A percentile compares a stretch with the other conserved stretches of the same genome.
phyloP scores from a whole-genome alignment of 2,329 filamentous ascomycete species.

The Pseudocercospora fuligena region DNA sequence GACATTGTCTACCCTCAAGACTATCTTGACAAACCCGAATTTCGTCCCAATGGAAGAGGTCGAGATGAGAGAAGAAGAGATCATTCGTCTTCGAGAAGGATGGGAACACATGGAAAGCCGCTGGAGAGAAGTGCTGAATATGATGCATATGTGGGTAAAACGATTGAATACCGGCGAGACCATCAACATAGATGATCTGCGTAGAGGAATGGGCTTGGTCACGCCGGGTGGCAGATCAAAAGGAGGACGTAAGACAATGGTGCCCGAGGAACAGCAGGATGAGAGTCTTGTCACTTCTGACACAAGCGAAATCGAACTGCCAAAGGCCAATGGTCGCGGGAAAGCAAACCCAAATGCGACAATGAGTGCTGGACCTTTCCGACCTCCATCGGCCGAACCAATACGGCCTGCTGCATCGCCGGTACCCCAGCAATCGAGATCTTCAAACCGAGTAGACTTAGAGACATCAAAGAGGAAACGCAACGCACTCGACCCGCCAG shows the following conservation, averaged over 20 bases:
- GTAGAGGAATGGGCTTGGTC: conserved; percentile 65
- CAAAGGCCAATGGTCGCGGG: conserved; percentile 11
- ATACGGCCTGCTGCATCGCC: conserved; percentile 11
- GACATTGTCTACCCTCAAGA: conserved; percentile 79
- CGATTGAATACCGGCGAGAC: conserved; percentile 75
- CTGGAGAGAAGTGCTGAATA: conserved; percentile 85
- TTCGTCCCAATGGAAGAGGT: conserved; percentile 97
- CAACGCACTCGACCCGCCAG: conserved; percentile 41
- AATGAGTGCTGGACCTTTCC: not conserved
- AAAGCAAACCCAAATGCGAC: not conserved
- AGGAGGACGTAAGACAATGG: not conserved
- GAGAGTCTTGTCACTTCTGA: conserved; percentile 36
- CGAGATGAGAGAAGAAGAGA: conserved; percentile 88
- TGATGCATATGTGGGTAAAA: conserved; percentile 92
- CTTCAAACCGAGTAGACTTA: conserved; percentile 8
- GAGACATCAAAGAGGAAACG: conserved; percentile 37
- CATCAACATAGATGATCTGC: conserved; percentile 65
- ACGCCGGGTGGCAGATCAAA: conserved; percentile 39
- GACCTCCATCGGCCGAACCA: conserved; percentile 10
- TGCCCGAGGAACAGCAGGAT: conserved; percentile 35
- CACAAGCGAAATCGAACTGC: conserved; percentile 34
- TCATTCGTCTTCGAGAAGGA: conserved; percentile 77
- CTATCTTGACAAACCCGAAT: conserved; percentile 88
- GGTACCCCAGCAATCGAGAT: not conserved
- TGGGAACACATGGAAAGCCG: conserved; percentile 93